phyloP scores from a whole-genome alignment of 257 asterid genomes.

The Sherardia arvensis region DNA sequence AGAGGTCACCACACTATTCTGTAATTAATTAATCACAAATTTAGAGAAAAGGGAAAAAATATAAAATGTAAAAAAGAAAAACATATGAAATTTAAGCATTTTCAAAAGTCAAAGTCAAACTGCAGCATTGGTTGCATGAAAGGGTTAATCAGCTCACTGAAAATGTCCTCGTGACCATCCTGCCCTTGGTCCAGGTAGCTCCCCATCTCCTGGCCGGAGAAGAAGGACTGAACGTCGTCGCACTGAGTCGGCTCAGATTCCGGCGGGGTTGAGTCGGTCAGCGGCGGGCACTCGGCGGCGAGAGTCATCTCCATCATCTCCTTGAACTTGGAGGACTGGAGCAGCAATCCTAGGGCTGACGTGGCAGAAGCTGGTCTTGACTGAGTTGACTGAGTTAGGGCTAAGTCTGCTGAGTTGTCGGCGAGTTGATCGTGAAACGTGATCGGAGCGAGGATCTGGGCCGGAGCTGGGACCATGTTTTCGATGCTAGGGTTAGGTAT shows the following conservation, averaged over 20 bases:
- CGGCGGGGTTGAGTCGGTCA: constrained; percentile 9
- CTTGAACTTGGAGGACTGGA: constrained; percentile 68
- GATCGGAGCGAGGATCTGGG: constrained; percentile 8
- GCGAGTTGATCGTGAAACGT: constrained; percentile 2
- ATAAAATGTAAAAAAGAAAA: neutral
- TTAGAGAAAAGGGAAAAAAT: neutral
- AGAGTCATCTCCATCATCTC: constrained; percentile 82
- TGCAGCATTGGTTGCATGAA: constrained; percentile 57
- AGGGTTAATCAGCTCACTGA: constrained; percentile 52
- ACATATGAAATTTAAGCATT: no score
- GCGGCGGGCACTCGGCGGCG: constrained; percentile 40
- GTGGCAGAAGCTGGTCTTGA: constrained; percentile 40
- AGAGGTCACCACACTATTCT: neutral
- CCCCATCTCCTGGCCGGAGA: constrained; percentile 30
- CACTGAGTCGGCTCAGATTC: constrained; percentile 32
- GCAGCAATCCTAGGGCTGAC: constrained; percentile 74
- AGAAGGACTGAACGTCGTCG: constrained; percentile 41
- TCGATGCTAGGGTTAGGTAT: constrained; percentile 17
- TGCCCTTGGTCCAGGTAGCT: constrained; percentile 37
- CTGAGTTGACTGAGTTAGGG: constrained; percentile 25
- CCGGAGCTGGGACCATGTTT: constrained; percentile 12
- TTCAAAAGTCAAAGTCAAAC: constrained; percentile 38
- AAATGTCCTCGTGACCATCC: constrained; percentile 20
- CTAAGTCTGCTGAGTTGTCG: neutral
- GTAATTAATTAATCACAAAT: neutral